Conservation (phyloP, 139 green algal species). For the Edaphochlamys debaryana region DNA sequence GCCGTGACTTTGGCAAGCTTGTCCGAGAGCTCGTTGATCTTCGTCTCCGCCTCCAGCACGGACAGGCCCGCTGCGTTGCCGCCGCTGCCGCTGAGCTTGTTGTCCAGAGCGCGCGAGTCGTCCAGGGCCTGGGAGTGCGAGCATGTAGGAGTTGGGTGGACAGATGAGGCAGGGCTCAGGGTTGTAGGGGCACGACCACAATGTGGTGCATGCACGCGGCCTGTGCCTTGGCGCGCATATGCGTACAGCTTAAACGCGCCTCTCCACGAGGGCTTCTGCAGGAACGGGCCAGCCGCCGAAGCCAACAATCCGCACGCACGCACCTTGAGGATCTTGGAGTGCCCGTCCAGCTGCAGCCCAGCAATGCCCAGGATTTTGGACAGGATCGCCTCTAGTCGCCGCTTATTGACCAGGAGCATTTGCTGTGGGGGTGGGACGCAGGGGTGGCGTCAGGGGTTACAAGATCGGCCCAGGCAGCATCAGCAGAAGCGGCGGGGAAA, state of each 20-base stretch:
- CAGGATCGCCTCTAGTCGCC: conserved; percentile 24
- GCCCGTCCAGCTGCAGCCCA: not conserved
- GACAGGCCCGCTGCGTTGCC: not conserved
- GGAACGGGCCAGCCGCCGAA: too few relatives aligned
- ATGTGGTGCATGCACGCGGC: too few relatives aligned
- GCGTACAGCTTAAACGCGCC: too few relatives aligned
- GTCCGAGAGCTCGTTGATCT: not conserved
- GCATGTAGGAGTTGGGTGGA: too few relatives aligned
- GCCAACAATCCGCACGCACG: not conserved
- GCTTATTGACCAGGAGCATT: conserved; percentile 41
- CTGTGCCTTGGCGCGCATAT: too few relatives aligned
- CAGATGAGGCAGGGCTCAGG: too few relatives aligned
- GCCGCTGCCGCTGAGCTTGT: conserved; percentile 19
- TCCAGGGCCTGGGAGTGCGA: conserved; percentile 40
- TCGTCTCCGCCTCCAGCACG: not conserved
- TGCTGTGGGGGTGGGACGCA: conserved; percentile 1
- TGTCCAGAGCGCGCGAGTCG: conserved; percentile 30
- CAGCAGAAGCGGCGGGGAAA: too few relatives aligned
- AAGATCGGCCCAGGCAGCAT: not conserved
- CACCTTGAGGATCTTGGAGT: conserved; percentile 23
- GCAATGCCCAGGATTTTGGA: not conserved
- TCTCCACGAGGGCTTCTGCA: too few relatives aligned
- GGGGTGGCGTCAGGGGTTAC: not conserved
- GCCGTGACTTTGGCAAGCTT: not conserved
- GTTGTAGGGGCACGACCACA: not conserved